Percentiles rank a stretch among this genome's conserved stretches.
phyloP scores from a whole-genome alignment of 140 eudicot genomes.

The Flaveria floridana region DNA sequence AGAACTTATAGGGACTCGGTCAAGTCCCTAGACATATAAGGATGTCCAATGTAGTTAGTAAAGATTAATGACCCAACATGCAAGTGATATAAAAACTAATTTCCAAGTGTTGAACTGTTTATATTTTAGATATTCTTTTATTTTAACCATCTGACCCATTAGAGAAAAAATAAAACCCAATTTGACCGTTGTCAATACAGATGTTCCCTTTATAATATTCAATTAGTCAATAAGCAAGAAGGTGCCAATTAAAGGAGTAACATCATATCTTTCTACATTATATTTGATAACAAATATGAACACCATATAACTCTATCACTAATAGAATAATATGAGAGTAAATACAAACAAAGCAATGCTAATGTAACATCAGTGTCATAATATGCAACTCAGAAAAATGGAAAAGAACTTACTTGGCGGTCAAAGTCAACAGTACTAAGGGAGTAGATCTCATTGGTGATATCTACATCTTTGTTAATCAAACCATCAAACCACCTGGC shows the following conservation, averaged over 20 bases:
- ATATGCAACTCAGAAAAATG: not conserved
- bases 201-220: not conserved
- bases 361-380: not conserved
- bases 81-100: too few relatives aligned
- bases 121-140: not conserved
- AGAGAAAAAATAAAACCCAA: not conserved
- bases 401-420: conserved; percentile 68
- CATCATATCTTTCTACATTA: not conserved
- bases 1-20: not conserved
- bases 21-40: not conserved
- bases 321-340: not conserved
- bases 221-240: not conserved
- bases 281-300: not conserved
- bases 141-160: not conserved
- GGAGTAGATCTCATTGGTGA: conserved; percentile 85
- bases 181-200: not conserved
- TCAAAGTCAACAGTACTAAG: conserved; percentile 79
- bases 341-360: not conserved
- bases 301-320: not conserved
- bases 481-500: conserved; percentile 84
- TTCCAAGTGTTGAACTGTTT: not conserved
- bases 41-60: too few relatives aligned
- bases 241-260: not conserved
- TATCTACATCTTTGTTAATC: conserved; percentile 56
- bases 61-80: too few relatives aligned